These are phyloP conservation scores for Casuarina cunninghamiana DNA, from an alignment of 306 rosid species.

Conservation along the genomic window DNA sequence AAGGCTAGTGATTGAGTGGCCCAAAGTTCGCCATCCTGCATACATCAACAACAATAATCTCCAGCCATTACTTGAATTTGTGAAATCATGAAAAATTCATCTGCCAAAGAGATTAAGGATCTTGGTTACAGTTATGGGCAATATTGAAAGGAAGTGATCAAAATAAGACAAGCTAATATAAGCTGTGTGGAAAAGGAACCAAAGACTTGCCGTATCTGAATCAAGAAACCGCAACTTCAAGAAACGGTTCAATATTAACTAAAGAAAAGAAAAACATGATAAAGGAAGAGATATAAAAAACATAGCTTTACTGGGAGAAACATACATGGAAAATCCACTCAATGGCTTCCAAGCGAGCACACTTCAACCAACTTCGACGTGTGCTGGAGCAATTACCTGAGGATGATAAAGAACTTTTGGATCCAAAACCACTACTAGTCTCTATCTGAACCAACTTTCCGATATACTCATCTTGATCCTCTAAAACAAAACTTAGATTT, in stretches of 20 bases:
- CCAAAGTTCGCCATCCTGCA: conserved; percentile 71
- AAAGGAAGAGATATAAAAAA: neutral
- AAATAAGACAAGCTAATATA: conserved; percentile 66
- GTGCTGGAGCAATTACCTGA: conserved; percentile 28
- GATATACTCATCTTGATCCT: conserved; percentile 59
- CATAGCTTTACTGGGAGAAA: conserved; percentile 13
- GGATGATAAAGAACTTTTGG: conserved; percentile 24
- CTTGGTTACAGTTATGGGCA: conserved; percentile 63
- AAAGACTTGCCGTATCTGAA: conserved; percentile 58
- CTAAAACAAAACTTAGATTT: conserved; percentile 35
- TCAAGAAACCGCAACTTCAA: conserved; percentile 20
- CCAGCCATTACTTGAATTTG: neutral
- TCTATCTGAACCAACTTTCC: conserved; percentile 60
- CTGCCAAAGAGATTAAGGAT: conserved; percentile 7
- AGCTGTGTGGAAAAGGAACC: conserved; percentile 61
- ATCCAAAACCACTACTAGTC: conserved; percentile 33
- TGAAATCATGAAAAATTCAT: conserved; percentile 5
- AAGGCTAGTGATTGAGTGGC: conserved; percentile 60
- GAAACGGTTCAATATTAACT: neutral
- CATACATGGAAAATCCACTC: conserved; percentile 84
- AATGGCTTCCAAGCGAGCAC: conserved; percentile 60
- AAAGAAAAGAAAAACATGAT: neutral
- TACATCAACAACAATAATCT: conserved; percentile 9
- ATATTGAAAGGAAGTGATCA: conserved; percentile 68
- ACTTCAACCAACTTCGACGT: conserved; percentile 38